These are phyloP conservation scores for Clavaria fumosa DNA, from an alignment of 768 basidiomycete species.

Conservation along the genomic window DNA sequence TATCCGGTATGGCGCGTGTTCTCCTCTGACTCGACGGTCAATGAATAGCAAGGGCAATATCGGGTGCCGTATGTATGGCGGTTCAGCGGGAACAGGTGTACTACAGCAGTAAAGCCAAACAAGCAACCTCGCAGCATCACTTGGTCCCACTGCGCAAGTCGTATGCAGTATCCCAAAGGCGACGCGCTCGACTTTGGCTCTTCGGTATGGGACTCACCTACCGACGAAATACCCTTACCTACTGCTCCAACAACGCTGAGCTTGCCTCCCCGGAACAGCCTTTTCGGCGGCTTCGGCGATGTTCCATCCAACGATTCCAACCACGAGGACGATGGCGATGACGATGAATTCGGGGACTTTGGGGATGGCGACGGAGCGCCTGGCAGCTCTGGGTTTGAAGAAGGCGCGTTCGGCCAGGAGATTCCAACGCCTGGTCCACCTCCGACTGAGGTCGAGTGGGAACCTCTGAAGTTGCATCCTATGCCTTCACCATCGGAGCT, in stretches of 20 bases:
- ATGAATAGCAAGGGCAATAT: too few species aligned
- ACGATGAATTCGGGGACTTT: conserved; percentile 80
- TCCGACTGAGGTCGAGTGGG: conserved; percentile 41
- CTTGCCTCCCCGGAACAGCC: conserved; percentile 8
- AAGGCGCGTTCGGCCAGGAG: conserved; percentile 24
- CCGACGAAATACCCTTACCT: conserved; percentile 16
- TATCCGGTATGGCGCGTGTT: too few species aligned
- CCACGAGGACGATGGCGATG: conserved; percentile 31
- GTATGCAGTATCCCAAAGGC: conserved; percentile 32
- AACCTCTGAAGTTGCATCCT: conserved; percentile 48
- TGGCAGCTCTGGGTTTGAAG: conserved; percentile 22
- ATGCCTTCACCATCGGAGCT: conserved; percentile 42
- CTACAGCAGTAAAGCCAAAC: too few species aligned
- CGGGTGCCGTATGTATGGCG: too few species aligned
- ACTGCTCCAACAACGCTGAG: conserved; percentile 13
- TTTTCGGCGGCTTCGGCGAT: conserved; percentile 45
- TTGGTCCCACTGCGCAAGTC: too few species aligned
- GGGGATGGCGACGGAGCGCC: conserved; percentile 37
- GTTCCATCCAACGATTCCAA: conserved; percentile 35
- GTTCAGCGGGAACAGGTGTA: too few species aligned
- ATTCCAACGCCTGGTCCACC: conserved; percentile 24
- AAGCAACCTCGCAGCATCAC: too few species aligned
- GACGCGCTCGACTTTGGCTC: conserved; percentile 61
- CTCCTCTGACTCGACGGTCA: too few species aligned
- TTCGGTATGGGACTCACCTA: conserved; percentile 51